Conservation (phyloP, 2,329 filamentous ascomycete genomes). For the Aspergillus thermomutatus region DNA sequence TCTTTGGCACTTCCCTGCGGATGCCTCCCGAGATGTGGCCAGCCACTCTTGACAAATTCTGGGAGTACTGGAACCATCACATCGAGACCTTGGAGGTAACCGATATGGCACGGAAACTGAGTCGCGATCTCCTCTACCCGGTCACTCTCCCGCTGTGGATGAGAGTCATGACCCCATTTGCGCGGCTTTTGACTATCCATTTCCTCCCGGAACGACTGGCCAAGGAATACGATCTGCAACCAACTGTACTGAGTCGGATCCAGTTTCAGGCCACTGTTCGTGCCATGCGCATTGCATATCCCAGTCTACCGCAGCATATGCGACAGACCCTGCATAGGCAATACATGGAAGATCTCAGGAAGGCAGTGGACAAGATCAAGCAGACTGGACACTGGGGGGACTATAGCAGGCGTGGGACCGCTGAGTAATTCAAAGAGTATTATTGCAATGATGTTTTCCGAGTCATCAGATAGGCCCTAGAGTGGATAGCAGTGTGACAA, state of each 20-base stretch:
- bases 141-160: constrained; percentile 2
- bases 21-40: constrained; percentile 31
- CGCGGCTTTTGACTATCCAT: constrained; percentile 5
- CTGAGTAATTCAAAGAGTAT: background rate
- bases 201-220: constrained; percentile 7
- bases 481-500: too few relatives aligned
- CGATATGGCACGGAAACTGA: constrained; percentile 23
- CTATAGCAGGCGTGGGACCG: background rate
- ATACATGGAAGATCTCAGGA: constrained; percentile 13
- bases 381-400: constrained; percentile 12
- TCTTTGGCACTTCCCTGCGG: constrained; percentile 15
- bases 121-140: constrained; percentile 14
- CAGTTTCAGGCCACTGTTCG: constrained; percentile 9
- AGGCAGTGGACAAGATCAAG: constrained; percentile 9
- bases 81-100: constrained; percentile 23
- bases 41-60: constrained; percentile 20
- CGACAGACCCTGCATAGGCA: constrained; percentile 6
- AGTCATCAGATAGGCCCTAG: background rate
- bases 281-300: constrained; percentile 7
- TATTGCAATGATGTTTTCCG: background rate
- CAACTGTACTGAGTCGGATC: constrained; percentile 2
- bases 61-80: constrained; percentile 28
- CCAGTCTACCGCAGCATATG: constrained; percentile 1
- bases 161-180: background rate
- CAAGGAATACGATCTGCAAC: constrained; percentile 13